Evolutionary conservation across 306 rosid genomes (phyloP).

Genomic region (Lablab purpureus): DNA sequence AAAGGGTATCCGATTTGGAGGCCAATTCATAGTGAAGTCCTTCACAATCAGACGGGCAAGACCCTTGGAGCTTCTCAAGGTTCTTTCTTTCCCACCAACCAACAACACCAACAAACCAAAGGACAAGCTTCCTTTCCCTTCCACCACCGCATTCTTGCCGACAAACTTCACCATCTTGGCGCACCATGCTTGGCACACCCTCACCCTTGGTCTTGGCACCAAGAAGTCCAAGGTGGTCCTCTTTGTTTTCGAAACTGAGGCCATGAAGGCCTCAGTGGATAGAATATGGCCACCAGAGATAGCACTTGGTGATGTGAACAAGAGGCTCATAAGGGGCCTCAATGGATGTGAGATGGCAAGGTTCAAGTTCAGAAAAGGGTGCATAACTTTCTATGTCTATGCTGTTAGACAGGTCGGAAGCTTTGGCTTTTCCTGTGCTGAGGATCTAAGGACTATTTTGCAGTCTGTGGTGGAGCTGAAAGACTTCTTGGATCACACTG

Average conservation of each 20-base stretch:
- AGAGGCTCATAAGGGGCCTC: constrained; percentile 76
- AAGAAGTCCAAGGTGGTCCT: constrained; percentile 83
- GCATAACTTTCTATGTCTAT: constrained; percentile 88
- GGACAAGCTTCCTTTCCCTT: constrained; percentile 70
- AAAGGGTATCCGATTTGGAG: constrained; percentile 91
- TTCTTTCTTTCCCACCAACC: constrained; percentile 81
- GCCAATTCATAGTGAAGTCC: constrained; percentile 94
- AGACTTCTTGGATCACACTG: constrained; percentile 96
- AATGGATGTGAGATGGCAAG: constrained; percentile 85
- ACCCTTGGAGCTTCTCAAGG: constrained; percentile 74
- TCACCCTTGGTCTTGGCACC: constrained; percentile 95
- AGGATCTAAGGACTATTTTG: constrained; percentile 73
- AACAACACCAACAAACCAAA: constrained; percentile 41
- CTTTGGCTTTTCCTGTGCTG: constrained; percentile 69
- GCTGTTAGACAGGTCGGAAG: constrained; percentile 79
- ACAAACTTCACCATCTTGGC: constrained; percentile 97
- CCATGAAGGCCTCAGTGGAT: constrained; percentile 68
- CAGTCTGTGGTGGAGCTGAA: constrained; percentile 88
- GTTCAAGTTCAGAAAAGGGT: constrained; percentile 96
- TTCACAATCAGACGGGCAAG: constrained; percentile 87
- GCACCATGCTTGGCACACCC: constrained; percentile 97
- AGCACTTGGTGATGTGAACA: constrained; percentile 89
- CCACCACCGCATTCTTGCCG: constrained; percentile 85
- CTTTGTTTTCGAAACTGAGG: constrained; percentile 79
- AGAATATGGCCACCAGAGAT: constrained; percentile 83